A percentile compares a stretch with the other conserved stretches of the same genome.
phyloP scores from a whole-genome alignment of 2,329 filamentous ascomycete species.

The Penicillium palitans region DNA sequence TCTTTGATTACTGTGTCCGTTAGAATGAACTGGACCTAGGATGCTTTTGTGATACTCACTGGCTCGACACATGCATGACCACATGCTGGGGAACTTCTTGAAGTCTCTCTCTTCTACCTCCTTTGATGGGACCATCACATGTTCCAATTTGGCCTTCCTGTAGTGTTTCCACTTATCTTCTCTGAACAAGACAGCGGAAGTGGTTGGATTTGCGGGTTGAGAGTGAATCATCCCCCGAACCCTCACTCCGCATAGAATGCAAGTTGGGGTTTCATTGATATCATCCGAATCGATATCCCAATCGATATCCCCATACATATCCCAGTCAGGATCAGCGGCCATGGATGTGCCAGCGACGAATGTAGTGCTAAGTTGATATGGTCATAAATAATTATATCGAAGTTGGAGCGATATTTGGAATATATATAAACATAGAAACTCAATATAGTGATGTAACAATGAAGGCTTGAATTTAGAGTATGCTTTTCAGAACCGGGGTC shows the following conservation, averaged over 20 bases:
- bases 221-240: neutral
- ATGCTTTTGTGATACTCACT: neutral
- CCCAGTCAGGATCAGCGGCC: neutral
- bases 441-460: too few species aligned
- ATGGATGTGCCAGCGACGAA: neutral
- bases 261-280: neutral
- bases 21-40: neutral
- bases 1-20: slow-evolving; percentile 5
- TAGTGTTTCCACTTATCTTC: neutral
- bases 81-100: slow-evolving; percentile 4
- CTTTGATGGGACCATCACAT: slow-evolving; percentile 11
- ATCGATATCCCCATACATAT: too few species aligned
- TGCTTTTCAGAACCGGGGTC: too few species aligned
- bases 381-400: too few species aligned
- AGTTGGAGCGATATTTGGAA: too few species aligned
- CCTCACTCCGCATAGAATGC: slow-evolving; percentile 6
- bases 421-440: too few species aligned
- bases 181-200: neutral
- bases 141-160: neutral
- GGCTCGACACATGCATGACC: slow-evolving; percentile 13
- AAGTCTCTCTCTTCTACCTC: slow-evolving; percentile 4
- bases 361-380: neutral
- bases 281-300: too few species aligned
- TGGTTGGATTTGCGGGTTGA: neutral
- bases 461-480: too few species aligned